Conservation (phyloP, 306 rosid genomes). For the Acacia confusa region DNA sequence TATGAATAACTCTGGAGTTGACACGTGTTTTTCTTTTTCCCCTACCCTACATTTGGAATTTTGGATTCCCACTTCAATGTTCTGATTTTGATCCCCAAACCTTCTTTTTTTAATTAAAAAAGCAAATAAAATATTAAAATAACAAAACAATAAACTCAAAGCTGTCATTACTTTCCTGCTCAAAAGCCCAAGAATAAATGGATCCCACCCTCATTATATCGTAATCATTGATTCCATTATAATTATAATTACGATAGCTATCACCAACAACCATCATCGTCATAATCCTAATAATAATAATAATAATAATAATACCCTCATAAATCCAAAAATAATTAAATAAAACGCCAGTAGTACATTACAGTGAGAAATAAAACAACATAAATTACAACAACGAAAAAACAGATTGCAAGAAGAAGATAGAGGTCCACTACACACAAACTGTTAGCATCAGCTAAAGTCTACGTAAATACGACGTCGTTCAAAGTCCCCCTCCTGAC, state of each 20-base stretch:
- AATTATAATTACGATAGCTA: neutral
- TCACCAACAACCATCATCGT: neutral
- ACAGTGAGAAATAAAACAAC: neutral
- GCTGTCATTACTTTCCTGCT: slow-evolving; percentile 6
- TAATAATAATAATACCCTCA: neutral
- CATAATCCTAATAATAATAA: too few relatives aligned
- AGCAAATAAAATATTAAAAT: neutral
- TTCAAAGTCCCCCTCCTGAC: slow-evolving; percentile 14
- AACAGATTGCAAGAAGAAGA: neutral
- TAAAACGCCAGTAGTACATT: neutral
- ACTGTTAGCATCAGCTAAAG: slow-evolving; percentile 49
- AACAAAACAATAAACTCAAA: neutral
- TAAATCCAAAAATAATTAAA: neutral
- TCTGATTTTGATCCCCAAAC: neutral
- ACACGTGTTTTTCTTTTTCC: neutral
- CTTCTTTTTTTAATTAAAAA: neutral
- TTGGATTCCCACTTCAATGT: neutral
- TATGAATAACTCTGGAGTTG: neutral
- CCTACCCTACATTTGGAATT: neutral
- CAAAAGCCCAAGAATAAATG: neutral
- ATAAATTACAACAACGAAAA: neutral
- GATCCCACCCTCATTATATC: slow-evolving; percentile 13
- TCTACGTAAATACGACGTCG: slow-evolving; percentile 77
- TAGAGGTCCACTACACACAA: neutral
- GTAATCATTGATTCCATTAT: slow-evolving; percentile 18